Base-by-base conservation (phyloP, 2,329 filamentous ascomycete genomes). In the Fusarium zealandicum region DNA sequence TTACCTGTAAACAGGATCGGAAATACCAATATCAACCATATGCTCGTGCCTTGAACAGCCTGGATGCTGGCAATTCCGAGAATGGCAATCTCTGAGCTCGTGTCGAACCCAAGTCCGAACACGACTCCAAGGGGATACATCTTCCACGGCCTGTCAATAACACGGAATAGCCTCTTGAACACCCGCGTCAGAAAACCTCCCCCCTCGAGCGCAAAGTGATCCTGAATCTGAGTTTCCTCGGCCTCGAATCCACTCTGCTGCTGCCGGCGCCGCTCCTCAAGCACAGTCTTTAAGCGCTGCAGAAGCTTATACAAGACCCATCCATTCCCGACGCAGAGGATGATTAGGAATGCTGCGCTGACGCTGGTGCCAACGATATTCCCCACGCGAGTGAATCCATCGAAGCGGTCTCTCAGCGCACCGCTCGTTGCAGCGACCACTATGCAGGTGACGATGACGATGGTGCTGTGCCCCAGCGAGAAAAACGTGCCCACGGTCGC, bases 401-500 rank as follows among this genome's bases (percentile, higher is more conserved):
- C 90, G 65, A 98, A 98, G 16, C 87, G 86, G 8, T 89, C 83
- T 6, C 90, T 85, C 17, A 98, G 82, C 0, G 92, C 92, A 1
- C 92, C 91, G 4, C 90, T 90, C 0, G 93, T 97, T 4, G 92
- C 93, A 1, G 95, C 95, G 1, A 98, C 93, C 2, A 96, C 90
- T 40, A 97, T 83, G 41, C 91, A 96, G 0, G 93, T 98, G 61
- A 96, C 79, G 51, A 97, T 80, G 18, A 98, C 93, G 65, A 98
- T 91, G 3, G 93, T 97, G 18, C 90, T 96, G 75, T 98, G 93
- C 0, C 95, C 93, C 0, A 98, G 82, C 1, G 90, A 93, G 78
- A 99, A 98, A 72, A 91, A 98, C 1, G 92, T 96, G 36, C 93
- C 95, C 1, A 98, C 93, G 0, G 93, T 93, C 10, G 96, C 92